These are phyloP conservation scores for Sclerospora graminicola DNA, from an alignment of 352 stramenopile genomes.

Conservation along the genomic window DNA sequence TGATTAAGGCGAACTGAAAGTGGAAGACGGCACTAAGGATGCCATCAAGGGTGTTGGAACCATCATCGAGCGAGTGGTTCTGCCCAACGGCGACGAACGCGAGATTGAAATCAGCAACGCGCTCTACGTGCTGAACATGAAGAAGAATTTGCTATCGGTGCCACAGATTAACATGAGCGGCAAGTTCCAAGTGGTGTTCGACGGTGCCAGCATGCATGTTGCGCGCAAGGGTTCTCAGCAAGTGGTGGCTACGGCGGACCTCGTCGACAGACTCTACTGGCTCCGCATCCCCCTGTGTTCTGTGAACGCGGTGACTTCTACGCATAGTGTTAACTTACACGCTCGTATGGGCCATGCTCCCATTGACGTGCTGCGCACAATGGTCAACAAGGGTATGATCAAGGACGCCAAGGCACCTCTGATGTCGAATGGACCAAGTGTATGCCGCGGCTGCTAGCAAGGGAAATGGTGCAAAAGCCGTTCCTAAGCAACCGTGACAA, in stretches of 20 bases:
- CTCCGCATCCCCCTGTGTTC: background rate
- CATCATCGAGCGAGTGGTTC: background rate
- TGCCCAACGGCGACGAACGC: slow-evolving; percentile 4
- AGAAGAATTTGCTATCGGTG: slow-evolving; percentile 9
- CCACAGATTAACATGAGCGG: slow-evolving; percentile 2
- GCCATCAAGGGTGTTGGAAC: slow-evolving; percentile 1
- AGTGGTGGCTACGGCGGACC: slow-evolving; percentile 7
- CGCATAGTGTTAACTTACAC: background rate
- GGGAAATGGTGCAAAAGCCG: background rate
- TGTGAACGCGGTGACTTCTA: background rate
- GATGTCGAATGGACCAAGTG: background rate
- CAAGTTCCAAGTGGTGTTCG: slow-evolving; percentile 12
- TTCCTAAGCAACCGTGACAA: background rate
- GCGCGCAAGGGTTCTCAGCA: slow-evolving; percentile 6
- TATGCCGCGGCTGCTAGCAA: background rate
- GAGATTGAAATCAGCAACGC: slow-evolving; percentile 7
- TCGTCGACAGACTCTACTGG: slow-evolving; percentile 13
- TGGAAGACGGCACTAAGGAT: background rate
- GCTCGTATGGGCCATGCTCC: background rate
- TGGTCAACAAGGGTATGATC: background rate
- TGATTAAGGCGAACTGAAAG: background rate
- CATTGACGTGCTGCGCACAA: background rate
- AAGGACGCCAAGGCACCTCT: background rate
- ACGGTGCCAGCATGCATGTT: slow-evolving; percentile 7
- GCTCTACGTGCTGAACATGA: slow-evolving; percentile 7